Evolutionary conservation across 2,329 filamentous ascomycete genomes (phyloP).

Genomic region (Fusarium brevicatenulatum): DNA sequence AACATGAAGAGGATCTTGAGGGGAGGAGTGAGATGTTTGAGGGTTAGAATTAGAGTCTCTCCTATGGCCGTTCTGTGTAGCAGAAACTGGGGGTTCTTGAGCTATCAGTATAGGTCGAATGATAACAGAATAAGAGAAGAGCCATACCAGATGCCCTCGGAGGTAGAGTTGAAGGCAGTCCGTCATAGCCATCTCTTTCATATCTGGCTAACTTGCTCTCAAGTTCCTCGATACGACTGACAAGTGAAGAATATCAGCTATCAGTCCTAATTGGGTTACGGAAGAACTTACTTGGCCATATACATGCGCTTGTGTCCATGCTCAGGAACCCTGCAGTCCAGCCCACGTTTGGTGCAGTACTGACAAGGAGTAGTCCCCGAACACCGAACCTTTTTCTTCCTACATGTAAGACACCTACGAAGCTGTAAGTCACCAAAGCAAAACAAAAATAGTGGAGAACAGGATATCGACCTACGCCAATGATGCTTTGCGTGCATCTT

Average conservation of each 20-base stretch:
- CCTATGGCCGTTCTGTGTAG: slow-evolving; percentile 3
- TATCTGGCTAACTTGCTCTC: slow-evolving; percentile 41
- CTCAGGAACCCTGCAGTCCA: slow-evolving; percentile 42
- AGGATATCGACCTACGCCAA: slow-evolving; percentile 37
- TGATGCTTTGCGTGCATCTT: slow-evolving; percentile 41
- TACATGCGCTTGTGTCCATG: slow-evolving; percentile 45
- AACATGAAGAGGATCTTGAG: slow-evolving; percentile 30
- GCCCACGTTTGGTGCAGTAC: slow-evolving; percentile 41
- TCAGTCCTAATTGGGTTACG: neutral
- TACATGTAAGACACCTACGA: slow-evolving; percentile 41
- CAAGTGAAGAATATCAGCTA: neutral
- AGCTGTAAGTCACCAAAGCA: neutral
- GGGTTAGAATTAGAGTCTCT: slow-evolving; percentile 18
- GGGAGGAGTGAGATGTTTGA: slow-evolving; percentile 32
- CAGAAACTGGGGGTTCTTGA: slow-evolving; percentile 6
- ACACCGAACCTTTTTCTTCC: slow-evolving; percentile 44
- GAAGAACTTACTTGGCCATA: slow-evolving; percentile 39
- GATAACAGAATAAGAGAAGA: rapidly evolving
- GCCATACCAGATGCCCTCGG: slow-evolving; percentile 26
- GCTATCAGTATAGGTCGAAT: slow-evolving; percentile 6
- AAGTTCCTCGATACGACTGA: slow-evolving; percentile 42
- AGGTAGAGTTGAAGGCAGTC: slow-evolving; percentile 13
- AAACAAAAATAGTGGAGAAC: slow-evolving; percentile 25
- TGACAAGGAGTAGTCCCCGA: slow-evolving; percentile 43
- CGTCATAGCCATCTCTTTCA: slow-evolving; percentile 36